Percentiles rank a stretch among this genome's conserved stretches.
Conservation (phyloP, 2,329 filamentous ascomycete genomes). For the Emmonsia crescens region DNA sequence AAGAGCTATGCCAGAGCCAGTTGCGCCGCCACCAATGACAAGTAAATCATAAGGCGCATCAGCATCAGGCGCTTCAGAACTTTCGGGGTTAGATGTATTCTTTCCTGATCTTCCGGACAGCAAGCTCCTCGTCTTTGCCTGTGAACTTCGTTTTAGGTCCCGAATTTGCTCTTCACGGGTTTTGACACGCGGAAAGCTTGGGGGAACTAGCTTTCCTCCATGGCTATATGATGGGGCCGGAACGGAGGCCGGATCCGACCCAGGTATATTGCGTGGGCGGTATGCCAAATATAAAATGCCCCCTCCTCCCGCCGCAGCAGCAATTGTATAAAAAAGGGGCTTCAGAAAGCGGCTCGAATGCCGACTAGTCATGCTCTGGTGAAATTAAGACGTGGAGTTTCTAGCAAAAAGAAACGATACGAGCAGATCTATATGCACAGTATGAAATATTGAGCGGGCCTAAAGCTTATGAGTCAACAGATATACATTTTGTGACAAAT, state of each 20-base stretch:
- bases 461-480: background rate
- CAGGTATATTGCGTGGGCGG: slow-evolving; percentile 54
- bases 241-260: slow-evolving; percentile 50
- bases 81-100: background rate
- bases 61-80: slow-evolving; percentile 15
- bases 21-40: slow-evolving; percentile 69
- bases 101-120: background rate
- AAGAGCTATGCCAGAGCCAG: slow-evolving; percentile 68
- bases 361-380: slow-evolving; percentile 28
- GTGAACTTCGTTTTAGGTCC: slow-evolving; percentile 30
- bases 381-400: background rate
- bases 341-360: slow-evolving; percentile 42
- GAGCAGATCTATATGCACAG: background rate
- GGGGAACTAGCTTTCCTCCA: slow-evolving; percentile 45
- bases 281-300: slow-evolving; percentile 51
- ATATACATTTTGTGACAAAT: background rate
- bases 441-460: background rate
- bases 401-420: no score
- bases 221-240: slow-evolving; percentile 53
- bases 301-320: slow-evolving; percentile 43
- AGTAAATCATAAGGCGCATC: slow-evolving; percentile 61
- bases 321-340: slow-evolving; percentile 49
- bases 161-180: slow-evolving; percentile 41
- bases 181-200: slow-evolving; percentile 42
- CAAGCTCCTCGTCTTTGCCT: background rate